These are phyloP conservation scores for Lignosus rhinocerotis DNA, from an alignment of 1,284 basidiomycete species.

Conservation along the genomic window DNA sequence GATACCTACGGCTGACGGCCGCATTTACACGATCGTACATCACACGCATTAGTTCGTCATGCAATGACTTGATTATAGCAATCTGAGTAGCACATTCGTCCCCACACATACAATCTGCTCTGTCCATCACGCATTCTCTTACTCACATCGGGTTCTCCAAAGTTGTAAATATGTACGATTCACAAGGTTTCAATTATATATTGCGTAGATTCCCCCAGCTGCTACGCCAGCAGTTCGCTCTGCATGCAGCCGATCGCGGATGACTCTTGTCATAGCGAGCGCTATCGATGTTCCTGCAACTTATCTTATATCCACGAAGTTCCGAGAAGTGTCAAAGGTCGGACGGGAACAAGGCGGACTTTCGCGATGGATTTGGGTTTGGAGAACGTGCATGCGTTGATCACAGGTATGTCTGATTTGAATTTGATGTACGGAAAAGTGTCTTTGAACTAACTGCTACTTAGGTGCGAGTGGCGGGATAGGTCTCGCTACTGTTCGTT, in stretches of 20 bases:
- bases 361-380: constrained; percentile 36
- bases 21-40: neutral
- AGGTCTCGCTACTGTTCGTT: constrained; percentile 33
- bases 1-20: constrained; percentile 12
- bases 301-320: neutral
- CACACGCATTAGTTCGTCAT: neutral
- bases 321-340: too few species aligned
- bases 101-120: neutral
- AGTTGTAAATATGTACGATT: constrained; percentile 3
- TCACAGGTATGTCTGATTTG: constrained; percentile 32
- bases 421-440: neutral
- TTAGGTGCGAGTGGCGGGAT: constrained; percentile 42
- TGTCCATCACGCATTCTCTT: neutral
- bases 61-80: neutral
- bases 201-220: neutral
- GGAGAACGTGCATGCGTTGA: constrained; percentile 36
- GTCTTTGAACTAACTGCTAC: neutral
- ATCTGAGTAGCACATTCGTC: neutral
- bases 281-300: neutral
- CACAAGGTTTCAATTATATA: neutral
- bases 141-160: neutral
- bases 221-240: neutral
- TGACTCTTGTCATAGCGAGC: neutral
- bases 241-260: neutral
- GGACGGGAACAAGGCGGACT: neutral